phyloP scores from a whole-genome alignment of 495 filamentous ascomycete species.

The Penicillium canescens region DNA sequence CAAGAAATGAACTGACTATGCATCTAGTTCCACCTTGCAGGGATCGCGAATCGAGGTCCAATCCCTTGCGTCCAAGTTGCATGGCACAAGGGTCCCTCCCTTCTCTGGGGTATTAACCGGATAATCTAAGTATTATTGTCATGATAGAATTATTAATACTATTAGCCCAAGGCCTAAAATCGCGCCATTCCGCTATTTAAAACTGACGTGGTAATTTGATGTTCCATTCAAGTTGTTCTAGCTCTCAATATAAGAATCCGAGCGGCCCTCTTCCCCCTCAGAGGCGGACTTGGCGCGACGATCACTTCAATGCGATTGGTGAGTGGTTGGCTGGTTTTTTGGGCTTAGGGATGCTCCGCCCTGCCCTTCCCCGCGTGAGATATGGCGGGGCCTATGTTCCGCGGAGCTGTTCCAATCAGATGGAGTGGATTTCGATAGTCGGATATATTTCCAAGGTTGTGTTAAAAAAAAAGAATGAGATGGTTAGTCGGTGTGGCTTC shows the following conservation, averaged over 20 bases:
- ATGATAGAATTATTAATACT: not conserved
- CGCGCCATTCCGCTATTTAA: not conserved
- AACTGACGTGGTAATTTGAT: conserved; percentile 12
- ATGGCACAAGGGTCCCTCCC: conserved; percentile 7
- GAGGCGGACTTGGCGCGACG: conserved; percentile 23
- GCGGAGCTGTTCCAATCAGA: too few species aligned
- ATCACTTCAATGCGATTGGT: conserved; percentile 18
- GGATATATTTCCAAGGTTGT: too few species aligned
- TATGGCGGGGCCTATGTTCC: too few species aligned
- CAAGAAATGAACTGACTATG: conserved; percentile 3
- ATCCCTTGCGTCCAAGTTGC: conserved; percentile 21
- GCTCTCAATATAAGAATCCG: not conserved
- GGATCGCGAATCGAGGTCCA: conserved; percentile 1
- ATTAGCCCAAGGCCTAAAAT: not conserved
- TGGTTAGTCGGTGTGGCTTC: too few species aligned
- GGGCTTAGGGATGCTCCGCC: too few species aligned
- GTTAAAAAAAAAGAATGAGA: too few species aligned
- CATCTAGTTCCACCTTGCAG: conserved; percentile 5
- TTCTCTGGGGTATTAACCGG: not conserved
- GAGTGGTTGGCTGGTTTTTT: not conserved
- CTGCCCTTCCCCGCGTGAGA: too few species aligned
- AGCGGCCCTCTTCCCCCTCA: conserved; percentile 8
- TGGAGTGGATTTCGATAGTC: too few species aligned
- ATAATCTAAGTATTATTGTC: not conserved
- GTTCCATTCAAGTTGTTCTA: conserved; percentile 14